Percentiles rank a stretch among this genome's conserved stretches.
Conservation (phyloP, 345 rosid genomes). For the Heritiera littoralis region DNA sequence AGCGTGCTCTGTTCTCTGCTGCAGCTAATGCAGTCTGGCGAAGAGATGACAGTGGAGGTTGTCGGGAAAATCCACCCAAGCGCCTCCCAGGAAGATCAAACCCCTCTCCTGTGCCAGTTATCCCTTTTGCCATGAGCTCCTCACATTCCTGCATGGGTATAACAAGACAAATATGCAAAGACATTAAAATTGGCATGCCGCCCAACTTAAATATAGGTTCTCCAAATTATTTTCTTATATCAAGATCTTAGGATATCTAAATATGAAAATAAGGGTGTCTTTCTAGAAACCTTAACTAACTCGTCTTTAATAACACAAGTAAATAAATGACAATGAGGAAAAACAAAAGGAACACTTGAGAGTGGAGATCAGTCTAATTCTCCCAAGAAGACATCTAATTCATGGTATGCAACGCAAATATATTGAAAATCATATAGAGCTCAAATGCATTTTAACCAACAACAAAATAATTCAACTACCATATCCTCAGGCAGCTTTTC, state of each 20-base stretch:
- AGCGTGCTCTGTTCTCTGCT: constrained; percentile 70
- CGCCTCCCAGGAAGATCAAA: constrained; percentile 80
- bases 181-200: neutral
- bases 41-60: constrained; percentile 71
- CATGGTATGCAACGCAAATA: neutral
- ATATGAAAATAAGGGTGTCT: neutral
- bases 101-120: constrained; percentile 67
- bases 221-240: neutral
- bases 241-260: constrained; percentile 1
- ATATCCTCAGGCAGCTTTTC: neutral
- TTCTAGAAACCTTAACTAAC: neutral
- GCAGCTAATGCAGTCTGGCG: constrained; percentile 59
- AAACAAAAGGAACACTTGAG: neutral
- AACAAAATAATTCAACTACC: neutral
- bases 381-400: neutral
- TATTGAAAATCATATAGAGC: neutral
- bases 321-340: neutral
- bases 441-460: neutral
- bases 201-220: neutral
- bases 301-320: constrained; percentile 4
- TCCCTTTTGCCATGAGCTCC: constrained; percentile 71
- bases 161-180: constrained; percentile 15
- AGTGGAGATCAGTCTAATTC: neutral
- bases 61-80: constrained; percentile 75
- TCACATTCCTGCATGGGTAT: constrained; percentile 72